phyloP scores from a whole-genome alignment of 495 filamentous ascomycete genomes.

The Penicillium argentinense region DNA sequence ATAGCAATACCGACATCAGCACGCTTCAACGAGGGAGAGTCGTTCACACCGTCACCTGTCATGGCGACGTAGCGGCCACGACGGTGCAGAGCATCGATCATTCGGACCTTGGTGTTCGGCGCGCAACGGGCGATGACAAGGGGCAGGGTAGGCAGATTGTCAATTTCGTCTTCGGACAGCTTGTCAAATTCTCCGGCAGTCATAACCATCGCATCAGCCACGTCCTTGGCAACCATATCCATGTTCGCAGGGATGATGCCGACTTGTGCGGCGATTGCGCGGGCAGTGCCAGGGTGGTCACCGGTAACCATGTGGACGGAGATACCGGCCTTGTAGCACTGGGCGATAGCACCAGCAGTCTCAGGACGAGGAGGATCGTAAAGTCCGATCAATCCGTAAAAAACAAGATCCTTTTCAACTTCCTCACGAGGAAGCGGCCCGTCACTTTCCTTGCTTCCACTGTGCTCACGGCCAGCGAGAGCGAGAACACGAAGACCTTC shows the following conservation, averaged over 20 bases:
- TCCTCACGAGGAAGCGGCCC: constrained; percentile 50
- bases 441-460: constrained; percentile 30
- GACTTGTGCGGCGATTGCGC: constrained; percentile 63
- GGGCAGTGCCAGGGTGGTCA: constrained; percentile 65
- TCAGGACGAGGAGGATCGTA: constrained; percentile 69
- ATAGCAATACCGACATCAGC: constrained; percentile 88
- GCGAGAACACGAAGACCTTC: constrained; percentile 67
- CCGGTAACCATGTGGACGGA: constrained; percentile 76
- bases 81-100: constrained; percentile 74
- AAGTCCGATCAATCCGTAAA: constrained; percentile 68
- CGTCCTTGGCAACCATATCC: constrained; percentile 48
- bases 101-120: constrained; percentile 72
- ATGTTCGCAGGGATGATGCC: constrained; percentile 63
- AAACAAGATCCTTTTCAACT: constrained; percentile 59
- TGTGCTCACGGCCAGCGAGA: constrained; percentile 52
- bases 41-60: constrained; percentile 91
- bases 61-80: constrained; percentile 70
- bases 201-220: constrained; percentile 67
- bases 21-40: constrained; percentile 75
- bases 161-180: constrained; percentile 62
- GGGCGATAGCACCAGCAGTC: constrained; percentile 51
- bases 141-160: constrained; percentile 62
- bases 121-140: constrained; percentile 71
- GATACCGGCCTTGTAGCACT: constrained; percentile 67
- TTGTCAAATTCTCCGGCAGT: constrained; percentile 69